Percentiles rank a stretch among this genome's conserved stretches.
Conservation (phyloP, 352 stramenopile genomes). For the Blastocystis sp. region DNA sequence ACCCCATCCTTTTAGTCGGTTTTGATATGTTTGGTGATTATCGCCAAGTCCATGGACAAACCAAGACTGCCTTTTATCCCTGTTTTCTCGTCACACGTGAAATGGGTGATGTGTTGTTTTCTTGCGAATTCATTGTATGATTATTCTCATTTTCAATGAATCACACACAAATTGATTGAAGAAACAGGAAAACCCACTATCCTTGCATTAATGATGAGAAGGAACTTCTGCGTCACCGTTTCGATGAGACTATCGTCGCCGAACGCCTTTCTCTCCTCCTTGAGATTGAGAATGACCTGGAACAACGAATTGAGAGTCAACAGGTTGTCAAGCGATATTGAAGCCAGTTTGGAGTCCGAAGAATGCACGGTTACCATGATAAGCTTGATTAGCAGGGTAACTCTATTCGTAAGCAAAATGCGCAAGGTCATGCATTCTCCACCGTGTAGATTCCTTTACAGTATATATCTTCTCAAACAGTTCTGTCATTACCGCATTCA, state of each 20-base stretch:
- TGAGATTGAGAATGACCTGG: not conserved
- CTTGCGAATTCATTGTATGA: too few species aligned
- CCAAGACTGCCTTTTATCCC: not conserved
- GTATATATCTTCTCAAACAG: not conserved
- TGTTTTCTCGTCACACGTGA: not conserved
- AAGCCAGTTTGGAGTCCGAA: not conserved
- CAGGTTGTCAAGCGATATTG: not conserved
- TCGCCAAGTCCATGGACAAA: not conserved
- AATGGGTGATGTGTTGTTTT: too few species aligned
- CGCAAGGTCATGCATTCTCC: not conserved
- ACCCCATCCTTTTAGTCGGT: constrained; percentile 24
- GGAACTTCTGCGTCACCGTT: not conserved
- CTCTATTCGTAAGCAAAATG: not conserved
- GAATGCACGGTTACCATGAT: not conserved
- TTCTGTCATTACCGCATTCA: not conserved
- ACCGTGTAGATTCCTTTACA: not conserved
- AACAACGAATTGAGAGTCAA: not conserved
- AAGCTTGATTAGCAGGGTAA: not conserved
- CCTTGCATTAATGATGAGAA: not conserved
- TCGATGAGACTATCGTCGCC: not conserved
- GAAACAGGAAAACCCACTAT: not conserved
- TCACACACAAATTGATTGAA: not conserved
- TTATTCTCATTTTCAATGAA: not conserved
- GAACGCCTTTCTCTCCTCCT: not conserved
- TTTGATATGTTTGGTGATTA: constrained; percentile 29